Evolutionary conservation across 2,329 filamentous ascomycete genomes (phyloP).

Genomic region (Alternaria rosae): DNA sequence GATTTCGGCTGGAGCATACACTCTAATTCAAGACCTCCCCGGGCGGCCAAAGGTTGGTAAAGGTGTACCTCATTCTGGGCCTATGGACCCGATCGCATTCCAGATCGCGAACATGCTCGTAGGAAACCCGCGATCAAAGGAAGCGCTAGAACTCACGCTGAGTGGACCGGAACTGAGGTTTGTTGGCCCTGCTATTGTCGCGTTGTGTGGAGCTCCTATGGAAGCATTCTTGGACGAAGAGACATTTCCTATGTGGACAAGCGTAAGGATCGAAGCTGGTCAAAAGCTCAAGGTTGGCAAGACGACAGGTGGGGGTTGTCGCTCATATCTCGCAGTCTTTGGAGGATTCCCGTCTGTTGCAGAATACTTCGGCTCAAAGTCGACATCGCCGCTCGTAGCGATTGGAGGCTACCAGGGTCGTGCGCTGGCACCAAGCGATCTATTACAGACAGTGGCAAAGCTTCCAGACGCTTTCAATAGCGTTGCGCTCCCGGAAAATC

Average conservation of each 20-base stretch:
- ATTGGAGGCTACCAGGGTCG: constrained; percentile 69
- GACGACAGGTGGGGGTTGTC: constrained; percentile 60
- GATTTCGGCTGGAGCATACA: constrained; percentile 64
- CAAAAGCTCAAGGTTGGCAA: constrained; percentile 65
- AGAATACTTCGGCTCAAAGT: constrained; percentile 66
- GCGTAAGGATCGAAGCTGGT: constrained; percentile 59
- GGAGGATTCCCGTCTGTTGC: constrained; percentile 63
- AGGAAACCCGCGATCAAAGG: constrained; percentile 61
- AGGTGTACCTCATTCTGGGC: constrained; percentile 66
- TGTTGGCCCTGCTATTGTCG: constrained; percentile 61
- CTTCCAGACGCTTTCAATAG: constrained; percentile 42
- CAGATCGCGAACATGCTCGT: constrained; percentile 67
- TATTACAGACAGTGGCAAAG: constrained; percentile 56
- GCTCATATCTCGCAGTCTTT: constrained; percentile 66
- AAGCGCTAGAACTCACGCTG: constrained; percentile 67
- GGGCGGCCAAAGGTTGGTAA: constrained; percentile 64
- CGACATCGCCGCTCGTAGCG: constrained; percentile 64
- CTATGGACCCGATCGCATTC: constrained; percentile 68
- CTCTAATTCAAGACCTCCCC: constrained; percentile 66
- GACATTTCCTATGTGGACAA: constrained; percentile 63
- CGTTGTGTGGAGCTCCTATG: constrained; percentile 65
- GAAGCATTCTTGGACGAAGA: constrained; percentile 60
- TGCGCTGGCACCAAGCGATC: constrained; percentile 62
- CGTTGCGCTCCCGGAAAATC: constrained; percentile 52
- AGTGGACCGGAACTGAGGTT: constrained; percentile 67